Base-by-base conservation (phyloP, 2,329 filamentous ascomycete genomes). In the Orbilia oligospora region DNA sequence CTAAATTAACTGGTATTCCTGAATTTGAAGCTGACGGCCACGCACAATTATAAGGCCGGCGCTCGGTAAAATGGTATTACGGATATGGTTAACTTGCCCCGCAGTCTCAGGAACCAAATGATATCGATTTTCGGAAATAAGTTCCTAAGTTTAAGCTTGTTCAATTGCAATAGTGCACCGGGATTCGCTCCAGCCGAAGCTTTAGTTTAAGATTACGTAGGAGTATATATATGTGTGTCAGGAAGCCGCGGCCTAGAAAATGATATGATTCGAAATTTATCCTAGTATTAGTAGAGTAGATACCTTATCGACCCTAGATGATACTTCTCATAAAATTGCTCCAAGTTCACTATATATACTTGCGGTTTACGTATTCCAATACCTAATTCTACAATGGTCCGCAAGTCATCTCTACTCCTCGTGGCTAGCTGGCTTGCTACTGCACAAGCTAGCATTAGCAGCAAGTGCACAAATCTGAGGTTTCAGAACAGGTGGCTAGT, bases 401-500 rank as follows among this genome's bases (percentile, higher is more conserved):
- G 16, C 41, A 53, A 46, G 27, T 69, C 53, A 18, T 38, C 48
- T 16, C 22, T 69, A 27, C 8, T 78, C 9, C 49, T 65, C 5
- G 24, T 67, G n/a, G 68, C 75, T 33, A 44, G 63, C 22, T 38
- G 58, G 58, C 10, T 77, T 14, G 36, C 44, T 16, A 49, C 44
- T n/a, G 75, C 55, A 4, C 75, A 72, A 12, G 75, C 75, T 5
- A 72, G 49, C 22, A 56, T 78, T n/a, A 78, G 75, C 68, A 78
- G 75, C 68, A 55, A 72, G 33, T 78, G 75, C 30, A 78, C 64
- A 53, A 78, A 78, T 30, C 44, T 78, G 12, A 64, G 68, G 24
- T 24, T 78, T 20, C 63, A 64, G 30, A 51, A 51, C 53, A 20
- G 27, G 27, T 78, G 75, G 75, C 38, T 78, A 18, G 53, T 78